Evolutionary conservation across 1,284 basidiomycete species (phyloP), one percentile per base, ranked within the genome.

Genomic region (Phylloporus sp.): DNA sequence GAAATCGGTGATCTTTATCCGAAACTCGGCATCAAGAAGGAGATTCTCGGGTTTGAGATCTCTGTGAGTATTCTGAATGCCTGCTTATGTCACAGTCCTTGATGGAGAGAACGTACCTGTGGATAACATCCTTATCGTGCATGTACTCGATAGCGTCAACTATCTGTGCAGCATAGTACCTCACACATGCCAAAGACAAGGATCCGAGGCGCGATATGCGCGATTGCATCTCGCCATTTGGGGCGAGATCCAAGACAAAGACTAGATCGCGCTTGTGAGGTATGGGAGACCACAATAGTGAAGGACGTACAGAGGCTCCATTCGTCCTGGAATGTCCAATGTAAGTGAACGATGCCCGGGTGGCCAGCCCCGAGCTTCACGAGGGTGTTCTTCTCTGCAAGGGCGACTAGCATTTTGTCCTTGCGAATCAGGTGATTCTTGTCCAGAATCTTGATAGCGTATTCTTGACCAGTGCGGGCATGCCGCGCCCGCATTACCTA

Each of bases 1-100:
- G 81, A 99, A 99, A 81, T 99, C 98, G 37, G 97, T 95, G 27
- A 99, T 89, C 81, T 97, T 98, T 80, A 98, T 89, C 62, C 95
- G 89, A 82, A 91, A 94, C 27, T 91, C 86, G 61, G 89, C 88
- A 74, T 97, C 95, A 53, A 99, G 85, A 20, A 99, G 84, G 55
- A 99, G 87, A 80, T 98, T 98, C 80, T 98, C 95, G 2, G 96
- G 96, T 81, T 97, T 98, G 53, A 97, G 85, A 80, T 97, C 95
- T 47, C 89, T 90, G 78, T 20, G 63, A 45, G 65, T 25, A 29
- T 43, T 37, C 37, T 57, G 41, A 41, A 58, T 47, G 56, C 27
- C 49, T 62, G 66, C 55, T 66, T 68, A 69, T 68, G 70, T 57
- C 60, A 69, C 57, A 47, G 3, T 29, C 41, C 62, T 60, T 25